phyloP scores from a whole-genome alignment of 2,329 filamentous ascomycete genomes.

The Aspergillus persii region DNA sequence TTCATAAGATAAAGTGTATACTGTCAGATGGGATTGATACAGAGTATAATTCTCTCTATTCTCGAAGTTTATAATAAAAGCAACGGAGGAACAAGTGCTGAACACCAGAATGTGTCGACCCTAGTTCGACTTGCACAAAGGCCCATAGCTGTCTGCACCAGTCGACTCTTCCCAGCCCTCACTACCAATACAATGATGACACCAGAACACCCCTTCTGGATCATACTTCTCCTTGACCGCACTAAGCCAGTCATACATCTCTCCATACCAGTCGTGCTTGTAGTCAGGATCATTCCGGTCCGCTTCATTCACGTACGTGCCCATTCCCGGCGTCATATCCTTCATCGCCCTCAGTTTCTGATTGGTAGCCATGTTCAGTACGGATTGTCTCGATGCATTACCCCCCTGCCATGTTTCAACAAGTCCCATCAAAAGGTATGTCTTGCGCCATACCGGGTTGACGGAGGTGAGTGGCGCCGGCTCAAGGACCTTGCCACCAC shows the following conservation, averaged over 20 bases:
- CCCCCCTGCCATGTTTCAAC: neutral
- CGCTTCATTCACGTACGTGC: conserved; percentile 20
- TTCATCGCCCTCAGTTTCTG: conserved; percentile 14
- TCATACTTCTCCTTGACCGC: conserved; percentile 28
- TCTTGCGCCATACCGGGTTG: neutral
- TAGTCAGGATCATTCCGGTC: conserved; percentile 11
- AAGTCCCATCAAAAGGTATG: neutral
- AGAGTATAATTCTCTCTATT: too few relatives aligned
- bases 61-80: too few relatives aligned
- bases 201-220: conserved; percentile 25
- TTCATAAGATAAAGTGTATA: too few relatives aligned
- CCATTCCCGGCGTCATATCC: conserved; percentile 17
- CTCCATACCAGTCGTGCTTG: conserved; percentile 18
- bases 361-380: neutral
- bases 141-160: neutral
- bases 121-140: neutral
- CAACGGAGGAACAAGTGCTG: too few relatives aligned
- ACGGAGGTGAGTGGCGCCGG: conserved; percentile 9
- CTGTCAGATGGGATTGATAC: too few relatives aligned
- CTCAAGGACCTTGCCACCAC: conserved; percentile 13
- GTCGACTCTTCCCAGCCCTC: conserved; percentile 19
- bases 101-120: neutral
- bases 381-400: neutral
- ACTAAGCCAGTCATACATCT: conserved; percentile 24
- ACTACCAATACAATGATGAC: conserved; percentile 25